These are phyloP conservation scores for Cystobasidium sp. DNA, from an alignment of 1,284 basidiomycete genomes.

Conservation along the genomic window DNA sequence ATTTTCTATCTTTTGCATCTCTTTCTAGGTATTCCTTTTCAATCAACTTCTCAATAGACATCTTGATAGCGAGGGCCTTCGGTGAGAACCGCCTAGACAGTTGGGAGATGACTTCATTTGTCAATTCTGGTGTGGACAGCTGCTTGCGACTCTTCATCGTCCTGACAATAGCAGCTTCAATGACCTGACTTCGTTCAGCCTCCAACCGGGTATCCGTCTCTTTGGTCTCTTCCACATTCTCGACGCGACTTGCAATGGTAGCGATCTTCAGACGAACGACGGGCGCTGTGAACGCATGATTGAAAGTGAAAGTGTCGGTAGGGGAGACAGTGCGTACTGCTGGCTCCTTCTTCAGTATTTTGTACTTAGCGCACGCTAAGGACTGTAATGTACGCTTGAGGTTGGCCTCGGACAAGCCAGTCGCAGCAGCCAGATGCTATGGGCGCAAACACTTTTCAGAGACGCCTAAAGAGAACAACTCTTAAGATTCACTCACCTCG, in stretches of 20 bases:
- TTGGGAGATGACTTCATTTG: constrained; percentile 89
- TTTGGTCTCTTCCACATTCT: constrained; percentile 82
- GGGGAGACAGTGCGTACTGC: constrained; percentile 77
- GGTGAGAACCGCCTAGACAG: constrained; percentile 83
- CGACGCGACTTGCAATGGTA: constrained; percentile 83
- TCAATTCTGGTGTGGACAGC: constrained; percentile 84
- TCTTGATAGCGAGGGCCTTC: constrained; percentile 84
- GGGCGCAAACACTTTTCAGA: background rate
- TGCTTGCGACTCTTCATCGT: constrained; percentile 97
- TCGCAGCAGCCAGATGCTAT: constrained; percentile 65
- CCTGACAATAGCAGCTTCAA: constrained; percentile 95
- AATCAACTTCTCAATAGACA: constrained; percentile 89
- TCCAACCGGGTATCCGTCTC: constrained; percentile 91
- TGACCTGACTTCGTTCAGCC: constrained; percentile 87
- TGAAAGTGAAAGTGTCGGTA: constrained; percentile 87
- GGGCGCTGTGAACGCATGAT: constrained; percentile 74
- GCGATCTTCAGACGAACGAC: constrained; percentile 93
- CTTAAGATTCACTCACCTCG: constrained; percentile 60
- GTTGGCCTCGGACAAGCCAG: constrained; percentile 74
- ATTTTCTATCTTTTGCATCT: constrained; percentile 51
- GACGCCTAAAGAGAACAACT: background rate
- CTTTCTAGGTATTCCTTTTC: constrained; percentile 63
- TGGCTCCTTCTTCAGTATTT: constrained; percentile 89
- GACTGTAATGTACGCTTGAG: constrained; percentile 91
- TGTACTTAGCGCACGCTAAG: constrained; percentile 95